A percentile compares a stretch with the other conserved stretches of the same genome.
phyloP scores from a whole-genome alignment of 2,329 filamentous ascomycete species.

The Apiospora rasikravindrae region DNA sequence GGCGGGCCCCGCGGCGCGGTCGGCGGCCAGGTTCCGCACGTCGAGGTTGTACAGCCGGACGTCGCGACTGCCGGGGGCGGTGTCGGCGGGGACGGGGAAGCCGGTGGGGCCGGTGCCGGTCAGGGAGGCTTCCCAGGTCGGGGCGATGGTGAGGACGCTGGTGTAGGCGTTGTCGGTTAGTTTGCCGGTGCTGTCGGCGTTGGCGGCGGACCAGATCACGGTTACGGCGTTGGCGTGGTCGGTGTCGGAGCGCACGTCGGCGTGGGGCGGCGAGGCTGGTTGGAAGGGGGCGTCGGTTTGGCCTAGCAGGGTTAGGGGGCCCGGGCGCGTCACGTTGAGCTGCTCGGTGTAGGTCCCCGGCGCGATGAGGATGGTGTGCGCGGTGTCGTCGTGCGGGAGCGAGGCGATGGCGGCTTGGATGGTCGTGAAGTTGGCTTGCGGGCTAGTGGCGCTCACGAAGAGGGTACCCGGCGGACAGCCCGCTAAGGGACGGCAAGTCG shows the following conservation, averaged over 20 bases:
- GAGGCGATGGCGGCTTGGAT: slow-evolving; percentile 49
- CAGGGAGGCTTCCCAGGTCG: slow-evolving; percentile 65
- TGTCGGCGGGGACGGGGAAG: slow-evolving; percentile 62
- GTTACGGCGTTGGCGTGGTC: slow-evolving; percentile 58
- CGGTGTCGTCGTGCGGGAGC: slow-evolving; percentile 45
- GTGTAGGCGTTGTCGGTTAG: slow-evolving; percentile 67
- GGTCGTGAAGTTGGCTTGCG: slow-evolving; percentile 42
- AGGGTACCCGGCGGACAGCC: slow-evolving; percentile 48
- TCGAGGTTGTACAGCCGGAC: slow-evolving; percentile 73
- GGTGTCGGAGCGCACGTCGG: slow-evolving; percentile 40
- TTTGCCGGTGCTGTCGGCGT: slow-evolving; percentile 45
- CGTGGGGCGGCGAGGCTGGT: slow-evolving; percentile 45
- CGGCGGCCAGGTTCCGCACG: slow-evolving; percentile 64
- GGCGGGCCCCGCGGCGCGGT: slow-evolving; percentile 57
- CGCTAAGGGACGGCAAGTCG: slow-evolving; percentile 39
- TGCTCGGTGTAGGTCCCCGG: slow-evolving; percentile 67
- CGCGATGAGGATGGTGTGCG: slow-evolving; percentile 63
- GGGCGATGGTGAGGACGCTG: slow-evolving; percentile 65
- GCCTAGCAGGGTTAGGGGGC: slow-evolving; percentile 67
- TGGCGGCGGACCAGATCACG: slow-evolving; percentile 63
- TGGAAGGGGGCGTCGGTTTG: slow-evolving; percentile 43
- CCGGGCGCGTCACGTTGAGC: slow-evolving; percentile 67
- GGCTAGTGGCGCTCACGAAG: slow-evolving; percentile 44
- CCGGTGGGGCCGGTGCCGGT: slow-evolving; percentile 68
- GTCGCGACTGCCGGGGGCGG: slow-evolving; percentile 69